Evolutionary conservation across 2,329 filamentous ascomycete genomes (phyloP).

Genomic region (Spiromastix sp.): DNA sequence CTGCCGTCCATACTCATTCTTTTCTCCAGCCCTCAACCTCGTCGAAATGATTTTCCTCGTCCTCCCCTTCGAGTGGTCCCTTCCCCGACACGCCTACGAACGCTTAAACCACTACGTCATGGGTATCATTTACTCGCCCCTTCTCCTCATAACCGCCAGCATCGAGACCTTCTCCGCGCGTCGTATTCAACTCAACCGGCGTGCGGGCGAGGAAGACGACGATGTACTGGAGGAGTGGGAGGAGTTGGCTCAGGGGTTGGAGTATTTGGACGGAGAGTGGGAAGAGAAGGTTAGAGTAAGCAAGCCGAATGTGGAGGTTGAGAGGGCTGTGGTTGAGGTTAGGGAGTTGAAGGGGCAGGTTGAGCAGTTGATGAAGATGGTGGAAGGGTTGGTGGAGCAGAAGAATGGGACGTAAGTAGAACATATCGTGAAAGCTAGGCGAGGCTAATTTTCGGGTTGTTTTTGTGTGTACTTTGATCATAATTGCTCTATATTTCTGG

Average conservation of each 20-base stretch:
- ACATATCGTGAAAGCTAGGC: background rate
- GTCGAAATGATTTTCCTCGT: conserved; percentile 74
- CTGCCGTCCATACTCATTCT: conserved; percentile 1
- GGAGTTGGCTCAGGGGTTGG: conserved; percentile 48
- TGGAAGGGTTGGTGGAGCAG: conserved; percentile 45
- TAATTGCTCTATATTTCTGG: too few relatives aligned
- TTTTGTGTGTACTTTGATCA: too few relatives aligned
- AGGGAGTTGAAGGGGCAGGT: conserved; percentile 39
- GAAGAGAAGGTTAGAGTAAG: conserved; percentile 63
- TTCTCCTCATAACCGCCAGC: conserved; percentile 67
- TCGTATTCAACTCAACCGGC: conserved; percentile 61
- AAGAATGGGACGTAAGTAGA: conserved; percentile 9
- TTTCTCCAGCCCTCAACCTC: conserved; percentile 61
- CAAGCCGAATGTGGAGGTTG: conserved; percentile 71
- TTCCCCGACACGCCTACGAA: conserved; percentile 63
- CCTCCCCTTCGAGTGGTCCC: conserved; percentile 90
- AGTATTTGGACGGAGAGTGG: conserved; percentile 72
- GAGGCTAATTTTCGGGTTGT: too few relatives aligned
- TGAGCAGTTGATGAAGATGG: conserved; percentile 51
- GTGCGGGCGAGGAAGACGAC: conserved; percentile 77
- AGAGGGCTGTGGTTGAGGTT: conserved; percentile 61
- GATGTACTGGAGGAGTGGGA: conserved; percentile 91
- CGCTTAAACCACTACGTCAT: conserved; percentile 82
- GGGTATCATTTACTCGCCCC: conserved; percentile 71
- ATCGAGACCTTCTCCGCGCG: conserved; percentile 58